These are phyloP conservation scores for Neurospora crassa DNA, from an alignment of 2,329 filamentous ascomycete genomes.

Conservation along the genomic window DNA sequence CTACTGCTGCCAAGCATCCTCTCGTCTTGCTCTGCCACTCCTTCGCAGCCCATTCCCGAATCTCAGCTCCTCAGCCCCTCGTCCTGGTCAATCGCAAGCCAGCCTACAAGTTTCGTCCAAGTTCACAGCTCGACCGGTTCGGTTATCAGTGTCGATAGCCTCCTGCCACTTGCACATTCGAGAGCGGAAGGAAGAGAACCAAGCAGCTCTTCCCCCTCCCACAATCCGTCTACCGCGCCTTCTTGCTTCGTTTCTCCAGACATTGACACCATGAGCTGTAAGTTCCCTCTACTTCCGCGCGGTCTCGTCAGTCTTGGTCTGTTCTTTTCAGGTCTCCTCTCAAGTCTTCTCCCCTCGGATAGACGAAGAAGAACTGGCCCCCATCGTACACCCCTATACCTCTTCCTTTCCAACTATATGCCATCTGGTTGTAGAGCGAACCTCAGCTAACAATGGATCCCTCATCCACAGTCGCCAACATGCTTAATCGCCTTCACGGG, in stretches of 20 bases:
- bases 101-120: not conserved
- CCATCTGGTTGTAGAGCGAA: not conserved
- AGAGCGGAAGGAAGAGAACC: constrained; percentile 4
- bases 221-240: not conserved
- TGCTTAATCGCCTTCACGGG: constrained; percentile 92
- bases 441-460: constrained; percentile 6
- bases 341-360: not conserved
- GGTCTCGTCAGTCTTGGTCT: constrained; percentile 15
- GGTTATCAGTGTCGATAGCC: not conserved
- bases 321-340: constrained; percentile 3
- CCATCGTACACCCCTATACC: not conserved
- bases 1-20: not conserved
- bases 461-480: constrained; percentile 57
- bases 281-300: constrained; percentile 15
- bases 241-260: constrained; percentile 8
- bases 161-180: constrained; percentile 5
- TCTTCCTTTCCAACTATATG: not conserved
- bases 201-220: constrained; percentile 4
- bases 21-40: not conserved
- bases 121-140: not conserved
- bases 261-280: constrained; percentile 21
- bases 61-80: constrained; percentile 10
- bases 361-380: not conserved
- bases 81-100: not conserved
- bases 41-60: not conserved